Percentiles rank a stretch among this genome's conserved stretches.
phyloP scores from a whole-genome alignment of 768 basidiomycete genomes.

The Lepiota venenata region DNA sequence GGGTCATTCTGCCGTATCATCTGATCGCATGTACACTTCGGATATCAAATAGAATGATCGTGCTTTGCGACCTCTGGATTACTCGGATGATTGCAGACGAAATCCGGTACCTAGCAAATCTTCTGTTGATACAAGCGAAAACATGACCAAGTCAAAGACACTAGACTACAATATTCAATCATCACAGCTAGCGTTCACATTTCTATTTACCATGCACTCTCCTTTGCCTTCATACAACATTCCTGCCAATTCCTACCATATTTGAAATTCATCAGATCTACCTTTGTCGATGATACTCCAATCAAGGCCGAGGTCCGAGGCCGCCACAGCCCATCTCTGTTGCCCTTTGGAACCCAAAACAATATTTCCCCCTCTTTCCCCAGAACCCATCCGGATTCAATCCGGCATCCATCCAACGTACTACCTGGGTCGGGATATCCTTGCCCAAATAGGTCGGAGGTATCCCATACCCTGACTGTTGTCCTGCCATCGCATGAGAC shows the following conservation, averaged over 20 bases:
- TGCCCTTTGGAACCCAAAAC: constrained; percentile 21
- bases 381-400: constrained; percentile 14
- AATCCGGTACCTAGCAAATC: too few species aligned
- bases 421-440: not conserved
- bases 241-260: constrained; percentile 12
- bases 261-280: constrained; percentile 12
- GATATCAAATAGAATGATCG: too few species aligned
- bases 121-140: too few species aligned
- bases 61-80: too few species aligned
- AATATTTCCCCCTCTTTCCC: constrained; percentile 11
- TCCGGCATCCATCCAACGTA: constrained; percentile 1
- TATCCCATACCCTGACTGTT: not conserved
- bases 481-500: not conserved
- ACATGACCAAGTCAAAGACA: too few species aligned
- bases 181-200: too few species aligned
- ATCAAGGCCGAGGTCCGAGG: constrained; percentile 20
- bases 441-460: too few species aligned
- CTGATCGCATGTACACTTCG: too few species aligned
- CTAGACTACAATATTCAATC: too few species aligned
- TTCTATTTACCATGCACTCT: too few species aligned
- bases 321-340: constrained; percentile 18
- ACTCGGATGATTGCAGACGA: too few species aligned
- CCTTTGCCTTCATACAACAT: not conserved
- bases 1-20: too few species aligned
- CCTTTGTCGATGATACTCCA: constrained; percentile 15